A percentile compares a stretch with the other conserved stretches of the same genome.
These are phyloP conservation scores for Paxillus ammoniavirescens DNA, from an alignment of 768 basidiomycete genomes.

Conservation along the genomic window DNA sequence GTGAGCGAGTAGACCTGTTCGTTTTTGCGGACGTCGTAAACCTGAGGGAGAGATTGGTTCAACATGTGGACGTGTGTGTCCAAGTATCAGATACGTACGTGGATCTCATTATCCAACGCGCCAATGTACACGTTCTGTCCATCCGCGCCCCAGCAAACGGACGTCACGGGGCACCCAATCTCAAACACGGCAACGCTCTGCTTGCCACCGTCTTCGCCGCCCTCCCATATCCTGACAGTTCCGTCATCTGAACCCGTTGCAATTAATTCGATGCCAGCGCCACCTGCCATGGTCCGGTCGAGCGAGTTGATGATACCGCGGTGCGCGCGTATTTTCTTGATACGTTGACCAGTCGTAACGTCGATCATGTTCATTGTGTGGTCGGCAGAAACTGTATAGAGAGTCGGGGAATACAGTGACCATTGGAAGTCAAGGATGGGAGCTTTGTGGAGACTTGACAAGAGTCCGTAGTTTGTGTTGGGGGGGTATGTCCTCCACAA, in stretches of 20 bases:
- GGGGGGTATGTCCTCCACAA: slow-evolving; percentile 91
- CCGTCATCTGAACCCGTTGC: slow-evolving; percentile 92
- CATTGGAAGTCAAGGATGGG: slow-evolving; percentile 92
- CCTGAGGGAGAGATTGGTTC: slow-evolving; percentile 38
- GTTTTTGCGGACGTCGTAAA: slow-evolving; percentile 87
- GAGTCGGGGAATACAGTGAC: slow-evolving; percentile 67
- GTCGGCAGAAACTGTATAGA: slow-evolving; percentile 91
- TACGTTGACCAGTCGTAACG: slow-evolving; percentile 78
- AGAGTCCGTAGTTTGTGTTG: slow-evolving; percentile 88
- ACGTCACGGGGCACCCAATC: slow-evolving; percentile 86
- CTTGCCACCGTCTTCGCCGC: slow-evolving; percentile 71
- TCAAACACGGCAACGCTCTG: slow-evolving; percentile 78
- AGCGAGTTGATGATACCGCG: slow-evolving; percentile 88
- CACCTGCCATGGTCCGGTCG: slow-evolving; percentile 82
- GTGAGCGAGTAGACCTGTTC: slow-evolving; percentile 75
- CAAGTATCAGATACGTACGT: slow-evolving; percentile 51
- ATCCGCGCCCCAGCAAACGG: slow-evolving; percentile 90
- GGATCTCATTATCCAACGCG: slow-evolving; percentile 93
- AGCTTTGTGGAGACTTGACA: slow-evolving; percentile 83
- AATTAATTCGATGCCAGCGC: slow-evolving; percentile 81
- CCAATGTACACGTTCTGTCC: slow-evolving; percentile 89
- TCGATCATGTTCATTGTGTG: slow-evolving; percentile 76
- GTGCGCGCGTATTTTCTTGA: slow-evolving; percentile 83
- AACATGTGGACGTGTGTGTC: background rate
- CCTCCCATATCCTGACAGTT: slow-evolving; percentile 89